Base-by-base conservation (phyloP, 2,329 filamentous ascomycete species). In the Beauveria varroae region DNA sequence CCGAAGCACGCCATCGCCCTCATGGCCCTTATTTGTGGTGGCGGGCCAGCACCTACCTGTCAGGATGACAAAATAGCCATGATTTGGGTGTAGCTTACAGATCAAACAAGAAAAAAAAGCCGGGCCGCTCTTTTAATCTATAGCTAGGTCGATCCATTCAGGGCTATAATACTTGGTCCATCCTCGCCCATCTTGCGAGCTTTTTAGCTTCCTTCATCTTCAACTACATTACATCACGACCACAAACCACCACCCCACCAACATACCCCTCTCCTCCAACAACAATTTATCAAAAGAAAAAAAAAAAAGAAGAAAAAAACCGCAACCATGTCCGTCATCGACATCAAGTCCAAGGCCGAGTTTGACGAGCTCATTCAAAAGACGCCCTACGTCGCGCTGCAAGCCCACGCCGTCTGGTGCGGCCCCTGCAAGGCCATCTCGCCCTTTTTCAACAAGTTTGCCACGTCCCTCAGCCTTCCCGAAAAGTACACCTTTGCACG, bases 361-460 rank as follows among this genome's bases (percentile, higher is more conserved):
- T 82, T 85, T 67, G 70, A 81, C 63, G 67, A 72, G 43, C 79
- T 85, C 64, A 68, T 84, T 67, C 66, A 72, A 18, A 71, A 70
- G 10, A 81, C 75, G 53, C 78, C 75, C 52, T 81, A 79, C 72
- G 81, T 85, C 64, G 76, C 79, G 63, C 72, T 82, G 65, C 82
- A 86, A 70, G 84, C 85, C 73, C 80, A 76, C 73, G 83, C 83
- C 62, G 74, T 79, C 68, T 86, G 84, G 84, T 86, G 83, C 73
- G 78, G 77, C 44, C 84, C 83, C 30, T 86, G 84, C 81, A 83
- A 82, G 72, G 74, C 75, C 66, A 85, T 86, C 68, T 79, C 81
- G 24, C 83, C 83, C 64, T 67, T 81, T 62, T 86, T 79, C 76
- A 68, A 67, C 63, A 74, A 78, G 68, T 76, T 84, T 57, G 78